Evolutionary conservation across 2,329 filamentous ascomycete genomes (phyloP).

Genomic region (Verticillium tricorpus): DNA sequence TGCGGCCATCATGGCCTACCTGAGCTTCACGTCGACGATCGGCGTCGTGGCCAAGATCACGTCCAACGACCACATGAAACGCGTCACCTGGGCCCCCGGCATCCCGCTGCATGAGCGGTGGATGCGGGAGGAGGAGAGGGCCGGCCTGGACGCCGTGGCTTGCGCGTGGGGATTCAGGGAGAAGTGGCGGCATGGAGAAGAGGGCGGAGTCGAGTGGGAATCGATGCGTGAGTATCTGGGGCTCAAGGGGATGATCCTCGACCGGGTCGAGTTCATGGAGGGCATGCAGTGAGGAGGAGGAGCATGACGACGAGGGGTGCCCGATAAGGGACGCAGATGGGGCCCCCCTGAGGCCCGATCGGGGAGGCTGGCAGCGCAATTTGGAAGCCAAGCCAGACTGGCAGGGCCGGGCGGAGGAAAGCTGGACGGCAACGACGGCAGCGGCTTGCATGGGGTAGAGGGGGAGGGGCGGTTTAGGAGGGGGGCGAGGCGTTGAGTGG

Average conservation of each 20-base stretch:
- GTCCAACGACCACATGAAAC: slow-evolving; percentile 89
- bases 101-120: slow-evolving; percentile 77
- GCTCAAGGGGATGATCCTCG: slow-evolving; percentile 82
- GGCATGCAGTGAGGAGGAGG: slow-evolving; percentile 58
- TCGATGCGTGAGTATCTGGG: slow-evolving; percentile 77
- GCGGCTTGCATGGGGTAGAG: not conserved
- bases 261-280: slow-evolving; percentile 84
- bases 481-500: not conserved
- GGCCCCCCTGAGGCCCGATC: not conserved
- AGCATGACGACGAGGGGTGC: not conserved
- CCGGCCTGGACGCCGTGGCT: slow-evolving; percentile 79
- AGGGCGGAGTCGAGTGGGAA: slow-evolving; percentile 89
- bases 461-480: not conserved
- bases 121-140: slow-evolving; percentile 85
- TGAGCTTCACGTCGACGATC: slow-evolving; percentile 74
- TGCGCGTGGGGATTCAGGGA: slow-evolving; percentile 91
- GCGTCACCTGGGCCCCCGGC: slow-evolving; percentile 85
- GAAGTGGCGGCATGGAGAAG: slow-evolving; percentile 73
- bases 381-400: not conserved
- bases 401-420: not conserved
- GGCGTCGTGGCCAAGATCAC: slow-evolving; percentile 83
- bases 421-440: not conserved
- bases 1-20: slow-evolving; percentile 76
- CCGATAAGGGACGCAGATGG: not conserved
- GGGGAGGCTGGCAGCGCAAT: not conserved